A percentile compares a stretch with the other conserved stretches of the same genome.
phyloP scores from a whole-genome alignment of 75 land plant genomes.

The Pinus taeda region DNA sequence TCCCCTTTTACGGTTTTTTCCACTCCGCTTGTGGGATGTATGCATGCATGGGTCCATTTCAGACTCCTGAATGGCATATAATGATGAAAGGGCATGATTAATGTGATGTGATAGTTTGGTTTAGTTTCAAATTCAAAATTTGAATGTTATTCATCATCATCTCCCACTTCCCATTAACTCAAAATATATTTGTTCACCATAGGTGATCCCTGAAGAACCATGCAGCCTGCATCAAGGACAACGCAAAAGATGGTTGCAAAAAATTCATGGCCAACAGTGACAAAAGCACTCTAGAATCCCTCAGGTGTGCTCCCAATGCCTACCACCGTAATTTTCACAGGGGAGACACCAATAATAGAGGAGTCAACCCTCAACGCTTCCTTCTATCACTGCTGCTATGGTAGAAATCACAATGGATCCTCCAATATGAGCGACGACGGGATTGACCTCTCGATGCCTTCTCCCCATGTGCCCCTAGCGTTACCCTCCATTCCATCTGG shows the following conservation, averaged over 20 bases:
- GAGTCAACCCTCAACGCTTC: background rate
- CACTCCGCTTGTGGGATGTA: too few species aligned
- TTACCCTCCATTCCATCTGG: background rate
- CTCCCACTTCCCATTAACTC: too few species aligned
- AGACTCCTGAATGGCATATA: too few species aligned
- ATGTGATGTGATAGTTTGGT: too few species aligned
- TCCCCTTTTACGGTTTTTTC: too few species aligned
- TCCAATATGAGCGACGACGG: too few species aligned
- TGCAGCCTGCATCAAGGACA: constrained; percentile 36
- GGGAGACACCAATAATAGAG: constrained; percentile 24
- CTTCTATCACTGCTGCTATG: background rate
- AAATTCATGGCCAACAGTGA: constrained; percentile 46
- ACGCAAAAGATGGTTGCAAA: constrained; percentile 45
- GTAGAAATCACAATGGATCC: background rate
- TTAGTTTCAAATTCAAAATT: too few species aligned
- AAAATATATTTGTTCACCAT: background rate
- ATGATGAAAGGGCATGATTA: too few species aligned
- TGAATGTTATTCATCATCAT: too few species aligned
- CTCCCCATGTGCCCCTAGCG: background rate
- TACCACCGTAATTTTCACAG: constrained; percentile 48
- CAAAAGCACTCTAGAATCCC: constrained; percentile 30
- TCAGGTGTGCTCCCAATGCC: constrained; percentile 37
- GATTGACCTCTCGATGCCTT: background rate
- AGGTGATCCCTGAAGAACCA: constrained; percentile 50
- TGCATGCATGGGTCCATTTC: too few species aligned